phyloP scores from a whole-genome alignment of 257 asterid species.

The Henckelia pumila region DNA sequence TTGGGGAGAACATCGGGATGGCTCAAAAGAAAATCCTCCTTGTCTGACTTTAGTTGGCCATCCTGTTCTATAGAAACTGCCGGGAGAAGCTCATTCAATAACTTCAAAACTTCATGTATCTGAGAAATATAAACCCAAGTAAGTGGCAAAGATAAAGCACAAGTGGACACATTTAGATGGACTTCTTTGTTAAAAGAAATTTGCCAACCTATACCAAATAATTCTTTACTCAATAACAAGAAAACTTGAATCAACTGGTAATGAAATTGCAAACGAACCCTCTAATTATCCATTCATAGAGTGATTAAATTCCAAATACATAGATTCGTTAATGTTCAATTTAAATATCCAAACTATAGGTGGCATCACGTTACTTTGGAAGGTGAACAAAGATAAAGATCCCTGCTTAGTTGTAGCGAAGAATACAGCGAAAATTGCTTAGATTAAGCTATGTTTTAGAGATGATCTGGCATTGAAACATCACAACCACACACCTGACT shows the following conservation, averaged over 20 bases:
- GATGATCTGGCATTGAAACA: slow-evolving; percentile 11
- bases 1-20: slow-evolving; percentile 71
- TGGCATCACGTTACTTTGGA: not conserved
- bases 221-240: not conserved
- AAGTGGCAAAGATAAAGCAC: slow-evolving; percentile 2
- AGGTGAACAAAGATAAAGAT: slow-evolving; percentile 1
- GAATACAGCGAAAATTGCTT: not conserved
- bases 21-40: slow-evolving; percentile 59
- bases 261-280: not conserved
- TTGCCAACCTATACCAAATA: not conserved
- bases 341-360: not conserved
- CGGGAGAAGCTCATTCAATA: slow-evolving; percentile 88
- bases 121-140: slow-evolving; percentile 30
- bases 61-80: slow-evolving; percentile 46
- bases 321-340: not conserved
- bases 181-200: not conserved
- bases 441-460: not conserved
- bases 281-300: not conserved
- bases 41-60: slow-evolving; percentile 47
- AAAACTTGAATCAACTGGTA: not conserved
- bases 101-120: slow-evolving; percentile 75
- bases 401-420: not conserved
- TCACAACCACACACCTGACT: slow-evolving; percentile 49
- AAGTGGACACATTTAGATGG: not conserved
- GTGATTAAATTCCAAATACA: not conserved